These are phyloP conservation scores for Thalassiosira livingstoniorum DNA, from an alignment of 352 stramenopile genomes.

Conservation along the genomic window DNA sequence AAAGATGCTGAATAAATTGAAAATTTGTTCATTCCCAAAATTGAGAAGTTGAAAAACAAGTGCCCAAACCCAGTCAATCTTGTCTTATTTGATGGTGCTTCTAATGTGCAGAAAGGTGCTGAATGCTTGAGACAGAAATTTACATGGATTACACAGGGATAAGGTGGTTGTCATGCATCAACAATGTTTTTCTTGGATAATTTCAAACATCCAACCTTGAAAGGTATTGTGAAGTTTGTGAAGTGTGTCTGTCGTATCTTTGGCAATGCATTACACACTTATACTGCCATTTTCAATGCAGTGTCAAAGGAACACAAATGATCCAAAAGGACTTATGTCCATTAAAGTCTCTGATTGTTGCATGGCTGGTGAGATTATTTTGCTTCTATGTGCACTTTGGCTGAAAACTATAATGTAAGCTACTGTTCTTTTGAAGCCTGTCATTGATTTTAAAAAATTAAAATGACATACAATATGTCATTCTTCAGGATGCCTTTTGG, in stretches of 20 bases:
- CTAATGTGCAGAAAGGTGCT: not conserved
- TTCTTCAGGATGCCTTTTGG: not conserved
- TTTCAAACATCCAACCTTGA: not conserved
- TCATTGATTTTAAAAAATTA: not conserved
- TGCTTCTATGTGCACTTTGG: not conserved
- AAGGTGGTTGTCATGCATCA: not conserved
- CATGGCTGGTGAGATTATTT: not conserved
- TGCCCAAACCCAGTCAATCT: too few species aligned
- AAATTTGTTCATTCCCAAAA: not conserved
- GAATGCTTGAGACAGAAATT: not conserved
- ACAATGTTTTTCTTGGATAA: not conserved
- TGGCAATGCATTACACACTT: not conserved
- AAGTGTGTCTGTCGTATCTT: not conserved
- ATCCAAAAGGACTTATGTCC: not conserved
- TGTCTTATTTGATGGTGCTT: not conserved
- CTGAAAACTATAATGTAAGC: not conserved
- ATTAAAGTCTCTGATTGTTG: constrained; percentile 4
- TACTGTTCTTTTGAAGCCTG: not conserved
- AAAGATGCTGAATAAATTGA: not conserved
- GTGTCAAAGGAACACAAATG: not conserved
- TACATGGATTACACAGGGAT: not conserved
- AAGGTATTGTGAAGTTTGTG: not conserved
- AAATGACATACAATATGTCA: not conserved
- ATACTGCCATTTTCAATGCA: not conserved
- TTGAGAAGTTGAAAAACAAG: not conserved